Evolutionary conservation across 106 monocot species (phyloP).

Genomic region (Alisma plantagoaquatica): DNA sequence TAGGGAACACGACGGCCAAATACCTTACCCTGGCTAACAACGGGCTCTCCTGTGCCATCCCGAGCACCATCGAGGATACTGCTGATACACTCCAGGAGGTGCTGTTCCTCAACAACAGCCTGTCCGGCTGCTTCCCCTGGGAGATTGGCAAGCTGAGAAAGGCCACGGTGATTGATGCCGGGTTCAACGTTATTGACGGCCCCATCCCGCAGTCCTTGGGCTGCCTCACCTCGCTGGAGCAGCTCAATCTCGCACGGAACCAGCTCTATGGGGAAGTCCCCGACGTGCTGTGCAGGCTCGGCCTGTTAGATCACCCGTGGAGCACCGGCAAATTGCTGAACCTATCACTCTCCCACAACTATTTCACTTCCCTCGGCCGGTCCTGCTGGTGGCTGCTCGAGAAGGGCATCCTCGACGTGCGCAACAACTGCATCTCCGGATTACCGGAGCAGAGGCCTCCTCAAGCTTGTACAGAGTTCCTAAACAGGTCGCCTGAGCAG

Average conservation of each 20-base stretch:
- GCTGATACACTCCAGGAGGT: constrained; percentile 23
- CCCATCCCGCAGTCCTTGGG: constrained; percentile 37
- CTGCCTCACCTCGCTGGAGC: constrained; percentile 27
- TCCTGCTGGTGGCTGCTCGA: constrained; percentile 13
- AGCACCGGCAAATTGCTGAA: constrained; percentile 9
- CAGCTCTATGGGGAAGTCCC: constrained; percentile 35
- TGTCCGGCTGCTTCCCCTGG: constrained; percentile 27
- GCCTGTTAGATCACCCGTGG: no score
- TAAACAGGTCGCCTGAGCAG: constrained; percentile 8
- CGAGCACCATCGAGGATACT: constrained; percentile 15
- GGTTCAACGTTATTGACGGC: constrained; percentile 27
- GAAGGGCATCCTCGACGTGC: constrained; percentile 15
- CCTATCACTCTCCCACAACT: constrained; percentile 26
- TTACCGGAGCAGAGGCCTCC: constrained; percentile 13
- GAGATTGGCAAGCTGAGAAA: constrained; percentile 27
- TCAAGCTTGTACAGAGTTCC: constrained; percentile 6
- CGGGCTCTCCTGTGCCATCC: constrained; percentile 36
- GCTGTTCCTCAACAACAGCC: constrained; percentile 26
- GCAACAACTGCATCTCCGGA: constrained; percentile 18
- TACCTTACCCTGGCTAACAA: no score
- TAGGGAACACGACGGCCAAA: constrained; percentile 13
- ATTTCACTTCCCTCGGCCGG: constrained; percentile 18
- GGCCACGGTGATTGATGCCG: constrained; percentile 40
- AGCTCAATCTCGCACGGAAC: constrained; percentile 45
- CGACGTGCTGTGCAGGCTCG: constrained; percentile 25